Conservation (phyloP, 2,329 filamentous ascomycete species). For the Diaporthe sp. region DNA sequence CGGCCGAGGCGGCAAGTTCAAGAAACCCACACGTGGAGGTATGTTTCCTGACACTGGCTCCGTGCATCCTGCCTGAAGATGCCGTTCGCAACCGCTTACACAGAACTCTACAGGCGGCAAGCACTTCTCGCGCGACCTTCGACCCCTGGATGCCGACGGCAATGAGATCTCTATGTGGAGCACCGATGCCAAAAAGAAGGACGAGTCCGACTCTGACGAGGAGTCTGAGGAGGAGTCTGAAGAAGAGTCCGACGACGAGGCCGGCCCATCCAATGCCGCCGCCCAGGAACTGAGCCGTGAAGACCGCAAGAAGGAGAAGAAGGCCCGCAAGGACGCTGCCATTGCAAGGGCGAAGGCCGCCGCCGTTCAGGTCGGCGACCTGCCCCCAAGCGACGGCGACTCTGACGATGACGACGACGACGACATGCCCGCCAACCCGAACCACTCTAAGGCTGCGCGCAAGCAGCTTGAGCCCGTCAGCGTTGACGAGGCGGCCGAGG, state of each 20-base stretch:
- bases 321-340: constrained; percentile 91
- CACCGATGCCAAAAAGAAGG: constrained; percentile 64
- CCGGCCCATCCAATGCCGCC: constrained; percentile 55
- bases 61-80: background rate
- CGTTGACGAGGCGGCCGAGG: constrained; percentile 67
- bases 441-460: constrained; percentile 84
- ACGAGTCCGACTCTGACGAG: constrained; percentile 64
- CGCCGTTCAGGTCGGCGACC: constrained; percentile 84
- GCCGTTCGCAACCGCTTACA: constrained; percentile 40
- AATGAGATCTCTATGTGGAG: constrained; percentile 92
- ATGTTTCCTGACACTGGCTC: constrained; percentile 47
- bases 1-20: constrained; percentile 93
- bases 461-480: constrained; percentile 65
- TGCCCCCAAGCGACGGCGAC: constrained; percentile 81
- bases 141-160: constrained; percentile 89
- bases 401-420: constrained; percentile 71
- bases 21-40: constrained; percentile 95
- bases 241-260: constrained; percentile 58
- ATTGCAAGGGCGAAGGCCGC: constrained; percentile 81
- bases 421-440: constrained; percentile 89
- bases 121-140: constrained; percentile 92
- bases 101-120: constrained; percentile 78
- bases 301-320: constrained; percentile 87
- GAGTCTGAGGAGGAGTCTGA: constrained; percentile 64
- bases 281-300: constrained; percentile 79